phyloP scores from a whole-genome alignment of 2,329 filamentous ascomycete species.

The Reticulascus tulasneorum region DNA sequence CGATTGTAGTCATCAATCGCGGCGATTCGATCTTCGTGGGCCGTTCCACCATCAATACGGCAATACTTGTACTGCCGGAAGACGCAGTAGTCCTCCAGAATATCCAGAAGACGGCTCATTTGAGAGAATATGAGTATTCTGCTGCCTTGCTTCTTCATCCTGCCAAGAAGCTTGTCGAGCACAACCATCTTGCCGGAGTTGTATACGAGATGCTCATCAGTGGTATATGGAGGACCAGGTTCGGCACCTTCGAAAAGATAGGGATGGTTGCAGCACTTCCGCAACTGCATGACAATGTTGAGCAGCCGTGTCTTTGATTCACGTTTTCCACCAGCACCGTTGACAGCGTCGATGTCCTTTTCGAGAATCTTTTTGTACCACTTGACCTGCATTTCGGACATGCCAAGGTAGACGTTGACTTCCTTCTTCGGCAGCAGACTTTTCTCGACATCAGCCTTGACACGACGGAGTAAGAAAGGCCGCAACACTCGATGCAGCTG shows the following conservation, averaged over 20 bases:
- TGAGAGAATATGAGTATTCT: conserved; percentile 98
- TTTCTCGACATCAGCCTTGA: conserved; percentile 98
- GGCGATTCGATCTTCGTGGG: conserved; percentile 94
- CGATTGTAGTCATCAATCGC: conserved; percentile 99
- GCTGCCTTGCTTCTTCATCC: conserved; percentile 82
- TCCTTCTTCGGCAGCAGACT: conserved; percentile 96
- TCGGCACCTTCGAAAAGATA: conserved; percentile 98
- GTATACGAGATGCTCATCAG: conserved; percentile 89
- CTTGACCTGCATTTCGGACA: conserved; percentile 98
- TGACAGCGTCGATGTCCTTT: conserved; percentile 98
- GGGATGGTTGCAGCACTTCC: conserved; percentile 98
- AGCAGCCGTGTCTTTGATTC: conserved; percentile 96
- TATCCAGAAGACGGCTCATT: conserved; percentile 96
- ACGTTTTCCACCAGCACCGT: conserved; percentile 90
- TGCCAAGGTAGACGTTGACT: conserved; percentile 92
- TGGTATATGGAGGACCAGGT: conserved; percentile 95
- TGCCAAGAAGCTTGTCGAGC: conserved; percentile 82
- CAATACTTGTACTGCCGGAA: conserved; percentile 95
- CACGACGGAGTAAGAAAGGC: conserved; percentile 89
- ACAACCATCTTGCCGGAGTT: conserved; percentile 98
- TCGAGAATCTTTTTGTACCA: conserved; percentile 99
- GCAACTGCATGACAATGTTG: conserved; percentile 98
- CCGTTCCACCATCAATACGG: conserved; percentile 93
- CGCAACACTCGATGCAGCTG: conserved; percentile 90
- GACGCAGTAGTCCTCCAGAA: conserved; percentile 96